Base-by-base conservation (phyloP, 768 basidiomycete species). In the Trametes gibbosa region DNA sequence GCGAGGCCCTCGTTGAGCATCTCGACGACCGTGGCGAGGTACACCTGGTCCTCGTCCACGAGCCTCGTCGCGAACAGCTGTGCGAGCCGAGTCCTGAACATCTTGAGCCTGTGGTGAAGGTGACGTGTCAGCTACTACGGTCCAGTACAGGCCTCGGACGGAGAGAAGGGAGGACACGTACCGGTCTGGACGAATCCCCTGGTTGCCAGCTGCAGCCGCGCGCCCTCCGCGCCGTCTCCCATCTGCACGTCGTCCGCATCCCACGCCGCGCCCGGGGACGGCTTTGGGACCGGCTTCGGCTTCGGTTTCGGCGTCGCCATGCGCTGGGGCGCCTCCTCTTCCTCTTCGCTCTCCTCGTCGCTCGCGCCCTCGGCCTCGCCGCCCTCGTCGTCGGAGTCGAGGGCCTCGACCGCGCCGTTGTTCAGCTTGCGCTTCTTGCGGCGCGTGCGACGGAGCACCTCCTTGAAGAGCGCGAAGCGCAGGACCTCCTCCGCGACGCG, bases 381-480 rank as follows among this genome's bases (percentile, higher is more conserved):
- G 69, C 80, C 76, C 70, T 81, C 70, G 68, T 82, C 70, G 63
- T 69, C 73, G 12, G 69, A 75, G 21, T 69, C 73, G 4, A 62
- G 67, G 3, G 65, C 69, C 7, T 64, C 71, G 10, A 65, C 76
- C 14, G 77, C 81, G 55, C 78, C 89, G 51, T 78, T 83, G 69
- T 92, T 90, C 60, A 93, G 80, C 76, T 90, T 94, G 69, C 91
- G 83, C 76, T 92, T 90, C 81, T 96, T 97, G 62, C 86, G 74
- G 63, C 85, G 82, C 58, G 79, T 76, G 32, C 92, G 85, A 70
- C 90, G 92, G 46, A 92, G 83, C 17, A 99, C 96, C 72, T 99
- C 96, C 70, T 95, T 96, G 84, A 95, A 99, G 34, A 99, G 83
- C 5, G 97, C 97, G 74, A 94, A 99, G 21, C 95, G 89, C 73